Conservation (phyloP, 2,329 filamentous ascomycete species). For the Lasiodiplodia sp. region DNA sequence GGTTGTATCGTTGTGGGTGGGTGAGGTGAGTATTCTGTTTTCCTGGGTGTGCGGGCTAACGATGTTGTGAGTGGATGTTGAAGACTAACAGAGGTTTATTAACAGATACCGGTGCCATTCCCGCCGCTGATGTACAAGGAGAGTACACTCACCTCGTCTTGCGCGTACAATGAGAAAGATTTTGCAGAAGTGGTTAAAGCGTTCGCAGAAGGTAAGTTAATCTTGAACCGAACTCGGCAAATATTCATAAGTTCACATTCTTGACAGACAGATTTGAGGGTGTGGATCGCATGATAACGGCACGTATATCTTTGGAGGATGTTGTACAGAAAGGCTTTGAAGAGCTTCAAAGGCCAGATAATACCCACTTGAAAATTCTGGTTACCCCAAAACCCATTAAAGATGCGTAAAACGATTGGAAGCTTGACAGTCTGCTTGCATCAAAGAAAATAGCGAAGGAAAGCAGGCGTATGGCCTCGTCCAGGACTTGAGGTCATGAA, state of each 20-base stretch:
- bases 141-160: constrained; percentile 39
- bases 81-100: background rate
- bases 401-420: background rate
- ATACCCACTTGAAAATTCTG: constrained; percentile 69
- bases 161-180: constrained; percentile 42
- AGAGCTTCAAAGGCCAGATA: constrained; percentile 64
- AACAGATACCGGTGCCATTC: constrained; percentile 42
- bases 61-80: background rate
- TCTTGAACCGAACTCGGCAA: background rate
- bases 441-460: background rate
- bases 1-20: constrained; percentile 45
- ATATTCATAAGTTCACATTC: background rate
- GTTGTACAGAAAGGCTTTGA: constrained; percentile 65
- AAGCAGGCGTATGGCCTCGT: background rate
- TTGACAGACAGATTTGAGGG: constrained; percentile 42
- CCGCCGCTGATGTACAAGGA: constrained; percentile 40
- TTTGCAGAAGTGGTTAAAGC: constrained; percentile 44
- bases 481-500: background rate
- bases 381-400: constrained; percentile 46
- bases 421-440: background rate
- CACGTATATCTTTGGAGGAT: constrained; percentile 62
- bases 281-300: constrained; percentile 63
- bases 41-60: background rate
- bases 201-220: constrained; percentile 40
- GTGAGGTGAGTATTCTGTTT: constrained; percentile 36